These are phyloP conservation scores for Cylindrodendrum hubeiense DNA, from an alignment of 2,329 filamentous ascomycete species.

Conservation along the genomic window DNA sequence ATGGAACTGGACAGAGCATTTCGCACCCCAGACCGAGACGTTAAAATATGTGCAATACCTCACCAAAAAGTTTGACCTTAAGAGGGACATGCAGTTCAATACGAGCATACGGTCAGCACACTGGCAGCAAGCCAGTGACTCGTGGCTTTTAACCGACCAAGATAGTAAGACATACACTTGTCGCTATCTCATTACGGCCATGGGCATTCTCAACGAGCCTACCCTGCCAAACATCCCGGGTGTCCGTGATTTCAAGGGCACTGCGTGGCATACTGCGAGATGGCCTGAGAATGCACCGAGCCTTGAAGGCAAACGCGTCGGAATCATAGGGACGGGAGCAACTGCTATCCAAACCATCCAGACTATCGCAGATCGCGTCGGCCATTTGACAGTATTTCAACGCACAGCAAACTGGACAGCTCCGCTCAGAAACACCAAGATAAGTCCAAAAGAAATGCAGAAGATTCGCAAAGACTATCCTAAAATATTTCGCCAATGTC, in stretches of 20 bases:
- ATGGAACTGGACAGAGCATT: conserved; percentile 55
- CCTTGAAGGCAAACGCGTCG: conserved; percentile 24
- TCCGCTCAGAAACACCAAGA: conserved; percentile 29
- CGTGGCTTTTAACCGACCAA: conserved; percentile 48
- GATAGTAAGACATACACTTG: conserved; percentile 37
- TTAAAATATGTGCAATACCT: conserved; percentile 24
- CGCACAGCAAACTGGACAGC: conserved; percentile 29
- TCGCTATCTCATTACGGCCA: conserved; percentile 44
- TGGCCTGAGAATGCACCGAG: conserved; percentile 21
- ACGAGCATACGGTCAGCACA: conserved; percentile 50
- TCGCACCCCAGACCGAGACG: conserved; percentile 43
- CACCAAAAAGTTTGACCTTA: conserved; percentile 38
- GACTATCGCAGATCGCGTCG: conserved; percentile 24
- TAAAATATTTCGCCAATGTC: conserved; percentile 35
- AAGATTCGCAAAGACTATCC: conserved; percentile 36
- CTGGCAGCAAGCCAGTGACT: conserved; percentile 46
- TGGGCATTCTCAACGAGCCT: conserved; percentile 47
- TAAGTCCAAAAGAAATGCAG: conserved; percentile 32
- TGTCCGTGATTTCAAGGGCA: conserved; percentile 29
- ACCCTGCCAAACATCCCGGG: conserved; percentile 50
- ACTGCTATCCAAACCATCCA: conserved; percentile 32
- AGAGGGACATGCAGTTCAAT: conserved; percentile 54
- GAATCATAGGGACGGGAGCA: conserved; percentile 27
- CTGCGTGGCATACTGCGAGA: conserved; percentile 28
- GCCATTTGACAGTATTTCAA: conserved; percentile 28